Percentiles rank a stretch among this genome's conserved stretches.
These are phyloP conservation scores for Cicer chorassanicum DNA, from an alignment of 306 rosid species.

Conservation along the genomic window DNA sequence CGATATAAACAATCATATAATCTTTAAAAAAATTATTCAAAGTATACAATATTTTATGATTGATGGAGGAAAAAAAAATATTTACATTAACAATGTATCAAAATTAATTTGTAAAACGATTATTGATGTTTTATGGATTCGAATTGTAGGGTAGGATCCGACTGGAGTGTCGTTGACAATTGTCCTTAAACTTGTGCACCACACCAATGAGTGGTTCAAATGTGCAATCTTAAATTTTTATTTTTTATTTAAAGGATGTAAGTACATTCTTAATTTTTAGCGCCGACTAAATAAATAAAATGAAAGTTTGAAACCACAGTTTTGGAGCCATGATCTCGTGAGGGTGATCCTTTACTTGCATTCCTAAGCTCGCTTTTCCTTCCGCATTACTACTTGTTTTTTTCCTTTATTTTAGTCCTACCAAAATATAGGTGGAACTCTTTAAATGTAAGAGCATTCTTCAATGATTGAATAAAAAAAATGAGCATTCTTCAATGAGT, in stretches of 20 bases:
- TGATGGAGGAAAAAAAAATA: too few species aligned
- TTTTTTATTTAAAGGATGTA: too few species aligned
- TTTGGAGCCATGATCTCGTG: constrained; percentile 25
- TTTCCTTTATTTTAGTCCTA: background rate
- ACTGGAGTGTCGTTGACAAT: background rate
- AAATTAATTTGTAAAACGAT: too few species aligned
- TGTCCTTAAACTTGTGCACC: too few species aligned
- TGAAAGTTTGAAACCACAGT: background rate
- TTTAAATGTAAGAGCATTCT: background rate
- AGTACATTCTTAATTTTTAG: background rate
- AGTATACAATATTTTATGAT: too few species aligned
- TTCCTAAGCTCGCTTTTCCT: constrained; percentile 2
- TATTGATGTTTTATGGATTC: constrained; percentile 7
- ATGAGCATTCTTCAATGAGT: too few species aligned
- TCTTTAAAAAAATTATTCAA: too few species aligned
- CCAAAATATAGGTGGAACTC: background rate
- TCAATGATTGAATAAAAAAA: too few species aligned
- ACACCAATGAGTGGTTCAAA: constrained; percentile 17
- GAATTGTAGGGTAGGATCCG: background rate
- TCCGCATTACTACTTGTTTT: background rate
- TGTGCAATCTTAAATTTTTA: constrained; percentile 14
- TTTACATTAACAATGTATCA: too few species aligned
- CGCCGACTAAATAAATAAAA: constrained; percentile 33
- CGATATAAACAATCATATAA: too few species aligned
- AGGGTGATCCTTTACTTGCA: background rate